Conservation (phyloP, 1,284 basidiomycete genomes). For the Rhodotorula sp. region DNA sequence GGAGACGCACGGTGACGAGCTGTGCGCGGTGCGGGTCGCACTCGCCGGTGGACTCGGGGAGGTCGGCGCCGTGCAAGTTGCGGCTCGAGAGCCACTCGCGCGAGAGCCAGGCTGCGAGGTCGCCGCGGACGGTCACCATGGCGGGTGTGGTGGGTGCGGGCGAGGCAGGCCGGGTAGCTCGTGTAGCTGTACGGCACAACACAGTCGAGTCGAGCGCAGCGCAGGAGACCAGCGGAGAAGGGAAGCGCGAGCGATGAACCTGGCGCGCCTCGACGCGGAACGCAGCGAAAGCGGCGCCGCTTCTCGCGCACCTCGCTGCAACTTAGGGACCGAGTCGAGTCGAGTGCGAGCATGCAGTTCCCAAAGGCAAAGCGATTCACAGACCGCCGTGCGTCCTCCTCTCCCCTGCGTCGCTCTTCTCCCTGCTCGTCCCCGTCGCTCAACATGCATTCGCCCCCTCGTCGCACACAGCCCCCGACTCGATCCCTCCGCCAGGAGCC, state of each 20-base stretch:
- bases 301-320: background rate
- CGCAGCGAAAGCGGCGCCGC: too few species aligned
- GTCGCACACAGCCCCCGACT: constrained; percentile 13
- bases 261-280: background rate
- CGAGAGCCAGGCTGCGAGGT: constrained; percentile 14
- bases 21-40: constrained; percentile 1
- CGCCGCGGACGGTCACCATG: background rate
- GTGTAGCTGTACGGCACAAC: too few species aligned
- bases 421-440: background rate
- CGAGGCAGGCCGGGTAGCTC: too few species aligned
- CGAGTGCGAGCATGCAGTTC: constrained; percentile 12
- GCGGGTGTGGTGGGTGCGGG: background rate
- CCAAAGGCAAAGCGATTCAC: constrained; percentile 21
- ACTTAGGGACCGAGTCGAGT: background rate
- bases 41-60: background rate
- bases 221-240: too few species aligned
- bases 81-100: constrained; percentile 11
- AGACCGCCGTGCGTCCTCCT: constrained; percentile 5
- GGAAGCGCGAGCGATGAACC: too few species aligned
- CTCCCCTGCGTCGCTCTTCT: background rate
- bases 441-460: background rate
- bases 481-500: constrained; percentile 23
- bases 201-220: too few species aligned
- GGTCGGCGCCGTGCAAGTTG: background rate
- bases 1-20: background rate